Evolutionary conservation across 495 filamentous ascomycete genomes (phyloP).

Genomic region (Xylaria longipes): DNA sequence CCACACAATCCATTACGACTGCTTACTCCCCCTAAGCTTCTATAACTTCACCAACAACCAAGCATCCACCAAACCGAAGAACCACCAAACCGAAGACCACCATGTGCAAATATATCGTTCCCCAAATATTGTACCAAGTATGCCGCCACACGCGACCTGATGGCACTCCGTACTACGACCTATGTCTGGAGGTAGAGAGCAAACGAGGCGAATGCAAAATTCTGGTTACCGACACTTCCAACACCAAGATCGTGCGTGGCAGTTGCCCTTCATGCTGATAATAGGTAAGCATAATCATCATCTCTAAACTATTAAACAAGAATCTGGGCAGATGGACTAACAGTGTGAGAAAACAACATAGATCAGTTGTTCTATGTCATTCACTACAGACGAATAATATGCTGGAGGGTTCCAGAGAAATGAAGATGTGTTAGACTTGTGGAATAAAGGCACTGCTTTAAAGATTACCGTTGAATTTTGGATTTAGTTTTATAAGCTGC

Average conservation of each 20-base stretch:
- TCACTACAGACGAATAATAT: too few species aligned
- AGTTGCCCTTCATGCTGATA: not conserved
- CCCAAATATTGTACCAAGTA: not conserved
- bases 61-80: not conserved
- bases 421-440: too few species aligned
- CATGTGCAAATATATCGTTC: not conserved
- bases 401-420: too few species aligned
- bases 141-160: not conserved
- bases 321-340: too few species aligned
- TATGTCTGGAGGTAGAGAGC: not conserved
- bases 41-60: not conserved
- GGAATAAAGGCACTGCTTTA: too few species aligned
- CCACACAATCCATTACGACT: not conserved
- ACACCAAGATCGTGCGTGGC: not conserved
- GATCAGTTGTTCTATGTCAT: too few species aligned
- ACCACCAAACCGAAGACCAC: not conserved
- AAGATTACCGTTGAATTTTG: too few species aligned
- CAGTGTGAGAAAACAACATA: too few species aligned
- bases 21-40: not conserved
- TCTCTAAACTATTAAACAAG: too few species aligned
- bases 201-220: not conserved
- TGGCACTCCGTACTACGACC: not conserved
- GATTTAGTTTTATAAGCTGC: too few species aligned
- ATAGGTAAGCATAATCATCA: not conserved
- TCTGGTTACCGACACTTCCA: not conserved